Evolutionary conservation across 306 rosid species (phyloP).

Genomic region (Bauhinia variegata): DNA sequence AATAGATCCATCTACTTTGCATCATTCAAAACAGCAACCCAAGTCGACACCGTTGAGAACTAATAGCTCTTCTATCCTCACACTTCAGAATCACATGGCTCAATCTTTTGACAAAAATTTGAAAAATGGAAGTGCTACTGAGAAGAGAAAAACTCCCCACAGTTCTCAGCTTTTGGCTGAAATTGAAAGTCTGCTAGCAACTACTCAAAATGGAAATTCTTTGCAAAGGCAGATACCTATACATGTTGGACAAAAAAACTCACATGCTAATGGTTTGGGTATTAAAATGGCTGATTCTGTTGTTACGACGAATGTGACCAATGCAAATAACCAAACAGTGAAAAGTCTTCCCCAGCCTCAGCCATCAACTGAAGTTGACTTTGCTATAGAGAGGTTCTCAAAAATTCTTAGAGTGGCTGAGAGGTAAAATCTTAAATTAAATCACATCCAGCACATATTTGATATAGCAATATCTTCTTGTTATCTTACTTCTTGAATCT

Average conservation of each 20-base stretch:
- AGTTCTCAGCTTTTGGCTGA: constrained; percentile 15
- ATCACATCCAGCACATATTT: not conserved
- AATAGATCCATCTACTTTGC: constrained; percentile 5
- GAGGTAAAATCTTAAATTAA: constrained; percentile 32
- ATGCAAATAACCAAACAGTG: constrained; percentile 6
- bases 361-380: constrained; percentile 6
- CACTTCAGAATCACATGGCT: not conserved
- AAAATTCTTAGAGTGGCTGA: constrained; percentile 33
- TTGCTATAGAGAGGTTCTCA: constrained; percentile 18
- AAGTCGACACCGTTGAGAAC: not conserved
- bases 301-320: not conserved
- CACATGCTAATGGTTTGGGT: constrained; percentile 24
- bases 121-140: constrained; percentile 27
- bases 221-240: constrained; percentile 17
- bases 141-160: constrained; percentile 11
- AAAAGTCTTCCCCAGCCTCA: constrained; percentile 15
- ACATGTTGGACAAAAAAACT: constrained; percentile 18
- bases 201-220: constrained; percentile 23
- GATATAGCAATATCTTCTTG: not conserved
- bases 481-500: not conserved
- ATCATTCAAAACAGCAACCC: constrained; percentile 12
- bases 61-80: constrained; percentile 2
- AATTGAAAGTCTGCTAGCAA: constrained; percentile 13
- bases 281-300: constrained; percentile 18
- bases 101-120: constrained; percentile 20